Conservation (phyloP, 2,329 filamentous ascomycete species). For the Alternaria tenuissima region DNA sequence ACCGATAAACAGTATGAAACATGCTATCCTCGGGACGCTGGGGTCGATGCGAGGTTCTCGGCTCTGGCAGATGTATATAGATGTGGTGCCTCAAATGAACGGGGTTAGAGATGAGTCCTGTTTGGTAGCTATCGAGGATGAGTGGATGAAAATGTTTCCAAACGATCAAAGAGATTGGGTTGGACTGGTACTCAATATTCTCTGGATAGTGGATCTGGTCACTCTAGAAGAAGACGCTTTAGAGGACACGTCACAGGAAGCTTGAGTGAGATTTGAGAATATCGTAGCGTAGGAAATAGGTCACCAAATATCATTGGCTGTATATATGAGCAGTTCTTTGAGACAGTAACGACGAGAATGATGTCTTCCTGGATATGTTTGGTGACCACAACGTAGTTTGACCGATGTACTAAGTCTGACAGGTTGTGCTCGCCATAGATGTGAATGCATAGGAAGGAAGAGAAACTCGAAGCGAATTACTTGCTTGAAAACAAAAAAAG, state of each 20-base stretch:
- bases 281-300: background rate
- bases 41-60: background rate
- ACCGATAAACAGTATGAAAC: background rate
- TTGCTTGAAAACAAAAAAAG: too few species aligned
- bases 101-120: background rate
- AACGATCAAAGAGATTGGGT: background rate
- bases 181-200: background rate
- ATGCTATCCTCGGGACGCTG: background rate
- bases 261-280: background rate
- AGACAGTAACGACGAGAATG: background rate
- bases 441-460: too few species aligned
- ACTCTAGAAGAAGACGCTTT: background rate
- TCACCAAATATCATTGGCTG: background rate
- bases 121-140: background rate
- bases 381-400: background rate
- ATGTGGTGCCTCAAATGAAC: background rate
- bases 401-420: background rate
- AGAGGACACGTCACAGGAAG: background rate
- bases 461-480: too few species aligned
- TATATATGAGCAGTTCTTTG: background rate
- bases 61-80: background rate
- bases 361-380: background rate
- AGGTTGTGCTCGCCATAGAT: too few species aligned
- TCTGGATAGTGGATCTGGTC: background rate
- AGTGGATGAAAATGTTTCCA: background rate